Conservation (phyloP, 2,329 filamentous ascomycete species). For the Coniochaeta hoffmannii region DNA sequence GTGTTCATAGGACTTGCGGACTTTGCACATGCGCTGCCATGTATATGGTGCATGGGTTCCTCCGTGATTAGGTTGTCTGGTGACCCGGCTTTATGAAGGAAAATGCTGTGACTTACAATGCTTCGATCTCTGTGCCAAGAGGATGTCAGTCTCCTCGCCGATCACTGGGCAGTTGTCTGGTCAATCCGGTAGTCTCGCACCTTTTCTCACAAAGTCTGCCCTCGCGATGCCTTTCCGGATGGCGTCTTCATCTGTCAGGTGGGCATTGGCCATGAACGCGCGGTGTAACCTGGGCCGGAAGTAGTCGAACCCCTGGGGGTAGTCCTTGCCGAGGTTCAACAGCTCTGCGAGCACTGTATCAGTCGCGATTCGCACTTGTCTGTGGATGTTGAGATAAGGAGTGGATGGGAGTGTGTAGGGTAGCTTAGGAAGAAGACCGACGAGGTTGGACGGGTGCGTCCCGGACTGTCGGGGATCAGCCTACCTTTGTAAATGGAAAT, state of each 20-base stretch:
- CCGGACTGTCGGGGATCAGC: neutral
- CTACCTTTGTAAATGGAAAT: conserved; percentile 84
- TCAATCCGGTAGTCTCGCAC: conserved; percentile 36
- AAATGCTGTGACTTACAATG: conserved; percentile 57
- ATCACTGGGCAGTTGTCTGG: neutral
- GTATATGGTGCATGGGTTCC: neutral
- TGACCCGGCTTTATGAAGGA: neutral
- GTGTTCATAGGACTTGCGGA: neutral
- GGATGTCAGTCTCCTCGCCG: neutral
- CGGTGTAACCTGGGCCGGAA: conserved; percentile 76
- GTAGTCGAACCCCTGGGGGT: conserved; percentile 75
- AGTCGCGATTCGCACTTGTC: neutral
- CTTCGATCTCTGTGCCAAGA: conserved; percentile 66
- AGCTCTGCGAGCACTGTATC: conserved; percentile 51
- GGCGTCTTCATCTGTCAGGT: conserved; percentile 61
- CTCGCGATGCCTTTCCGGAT: conserved; percentile 69
- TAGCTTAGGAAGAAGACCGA: neutral
- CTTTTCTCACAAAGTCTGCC: conserved; percentile 88
- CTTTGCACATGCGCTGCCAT: neutral
- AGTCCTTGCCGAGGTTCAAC: conserved; percentile 75
- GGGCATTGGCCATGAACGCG: conserved; percentile 72
- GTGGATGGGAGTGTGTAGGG: neutral
- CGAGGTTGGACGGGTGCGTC: no score
- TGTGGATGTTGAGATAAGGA: neutral
- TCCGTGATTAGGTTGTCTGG: no score